phyloP scores from a whole-genome alignment of 2,329 filamentous ascomycete genomes.

The Colletotrichum incanum region DNA sequence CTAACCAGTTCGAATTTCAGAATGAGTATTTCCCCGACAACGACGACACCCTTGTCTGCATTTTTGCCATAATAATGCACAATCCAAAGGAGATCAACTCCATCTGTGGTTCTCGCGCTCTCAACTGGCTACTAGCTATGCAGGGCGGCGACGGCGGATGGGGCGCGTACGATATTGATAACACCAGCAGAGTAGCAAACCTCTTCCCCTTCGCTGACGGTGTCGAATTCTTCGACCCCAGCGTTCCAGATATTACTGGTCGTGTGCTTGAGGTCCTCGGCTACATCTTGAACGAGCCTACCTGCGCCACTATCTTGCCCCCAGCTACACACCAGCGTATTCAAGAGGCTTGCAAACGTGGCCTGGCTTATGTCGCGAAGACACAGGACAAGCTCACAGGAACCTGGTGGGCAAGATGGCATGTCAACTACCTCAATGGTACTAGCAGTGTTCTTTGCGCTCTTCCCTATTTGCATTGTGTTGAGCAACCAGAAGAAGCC shows the following conservation, averaged over 20 bases:
- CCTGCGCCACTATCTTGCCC: conserved; percentile 9
- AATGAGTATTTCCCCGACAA: conserved; percentile 33
- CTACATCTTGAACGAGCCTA: conserved; percentile 17
- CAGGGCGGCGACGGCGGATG: conserved; percentile 30
- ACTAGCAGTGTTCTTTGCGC: conserved; percentile 29
- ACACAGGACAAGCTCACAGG: conserved; percentile 23
- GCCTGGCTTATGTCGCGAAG: conserved; percentile 5
- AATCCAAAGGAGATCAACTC: conserved; percentile 29
- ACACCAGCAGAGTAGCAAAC: conserved; percentile 15
- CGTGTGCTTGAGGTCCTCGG: conserved; percentile 21
- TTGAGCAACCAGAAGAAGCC: conserved; percentile 4
- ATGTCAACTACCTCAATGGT: conserved; percentile 33
- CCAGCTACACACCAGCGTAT: conserved; percentile 12
- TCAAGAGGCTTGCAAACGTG: conserved; percentile 7
- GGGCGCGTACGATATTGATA: conserved; percentile 29
- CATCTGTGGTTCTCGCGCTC: not conserved
- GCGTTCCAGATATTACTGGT: conserved; percentile 26
- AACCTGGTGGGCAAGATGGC: conserved; percentile 30
- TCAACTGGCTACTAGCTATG: conserved; percentile 25
- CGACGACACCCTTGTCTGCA: conserved; percentile 20
- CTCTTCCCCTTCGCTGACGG: conserved; percentile 24
- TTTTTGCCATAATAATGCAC: conserved; percentile 23
- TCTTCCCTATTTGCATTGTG: not conserved
- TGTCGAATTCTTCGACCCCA: conserved; percentile 28
- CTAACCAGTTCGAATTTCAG: not conserved